phyloP scores from a whole-genome alignment of 2,329 filamentous ascomycete species.

The Cytospora mali region DNA sequence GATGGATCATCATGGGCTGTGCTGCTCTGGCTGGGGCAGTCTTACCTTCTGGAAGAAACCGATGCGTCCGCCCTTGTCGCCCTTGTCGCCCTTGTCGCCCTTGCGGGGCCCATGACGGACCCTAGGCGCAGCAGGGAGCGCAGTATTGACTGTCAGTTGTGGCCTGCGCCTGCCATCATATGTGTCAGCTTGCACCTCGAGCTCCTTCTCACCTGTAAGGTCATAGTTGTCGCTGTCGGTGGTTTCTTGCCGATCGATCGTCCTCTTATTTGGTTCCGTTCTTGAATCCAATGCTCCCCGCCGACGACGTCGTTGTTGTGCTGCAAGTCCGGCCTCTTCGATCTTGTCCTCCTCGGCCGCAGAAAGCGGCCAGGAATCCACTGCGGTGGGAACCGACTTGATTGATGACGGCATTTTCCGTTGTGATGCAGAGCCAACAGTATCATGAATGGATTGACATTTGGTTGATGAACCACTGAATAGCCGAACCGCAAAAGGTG shows the following conservation, averaged over 20 bases:
- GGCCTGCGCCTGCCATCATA: slow-evolving; percentile 2
- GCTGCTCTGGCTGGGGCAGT: slow-evolving; percentile 3
- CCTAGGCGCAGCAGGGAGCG: not conserved
- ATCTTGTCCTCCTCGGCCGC: not conserved
- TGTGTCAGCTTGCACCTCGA: slow-evolving; percentile 3
- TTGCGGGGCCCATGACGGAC: slow-evolving; percentile 5
- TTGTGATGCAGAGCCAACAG: not conserved
- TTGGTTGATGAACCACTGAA: not conserved
- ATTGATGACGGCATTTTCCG: slow-evolving; percentile 12
- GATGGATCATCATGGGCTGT: not conserved
- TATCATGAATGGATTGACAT: not conserved
- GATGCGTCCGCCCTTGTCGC: slow-evolving; percentile 3
- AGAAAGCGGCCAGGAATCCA: slow-evolving; percentile 2
- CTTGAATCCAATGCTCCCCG: not conserved
- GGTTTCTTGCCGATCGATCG: slow-evolving; percentile 15
- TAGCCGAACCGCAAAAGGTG: not conserved
- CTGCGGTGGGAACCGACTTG: slow-evolving; percentile 8
- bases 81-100: slow-evolving; percentile 10
- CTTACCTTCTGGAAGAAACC: slow-evolving; percentile 21
- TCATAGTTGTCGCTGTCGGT: slow-evolving; percentile 6
- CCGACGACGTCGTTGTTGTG: not conserved
- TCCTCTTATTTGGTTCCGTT: slow-evolving; percentile 8
- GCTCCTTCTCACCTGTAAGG: slow-evolving; percentile 9
- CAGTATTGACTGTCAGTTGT: not conserved
- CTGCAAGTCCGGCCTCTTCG: not conserved